Base-by-base conservation (phyloP, 257 asterid genomes). In the Jaltomata sinuosa region DNA sequence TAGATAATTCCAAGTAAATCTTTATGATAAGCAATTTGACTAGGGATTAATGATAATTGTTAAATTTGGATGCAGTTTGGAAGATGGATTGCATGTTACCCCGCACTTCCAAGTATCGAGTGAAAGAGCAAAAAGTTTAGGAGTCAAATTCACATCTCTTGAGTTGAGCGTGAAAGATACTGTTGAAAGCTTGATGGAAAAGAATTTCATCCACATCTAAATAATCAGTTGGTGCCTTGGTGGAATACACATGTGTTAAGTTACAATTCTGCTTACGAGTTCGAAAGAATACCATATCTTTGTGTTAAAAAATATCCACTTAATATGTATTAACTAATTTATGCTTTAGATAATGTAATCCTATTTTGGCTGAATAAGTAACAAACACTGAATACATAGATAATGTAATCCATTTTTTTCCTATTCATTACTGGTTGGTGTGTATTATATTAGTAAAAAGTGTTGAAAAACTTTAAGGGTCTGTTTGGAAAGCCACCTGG, bases 161-260 rank as follows among this genome's bases (percentile, higher is more conserved):
- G 94, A 92, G 79, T 86, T 84, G 34, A 91, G 87, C 83, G 86
- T 92, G 11, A 88, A 84, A 84, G 94, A 89, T 85, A 84, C 88
- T 38, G 84, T 87, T 49, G 88, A 88, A 79, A 88, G 90, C 83
- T 85, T 92, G 65, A 84, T 27, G 69, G 83, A 88, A 67, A 89
- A 84, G 64, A 87, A 77, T 3, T 86, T 91, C 52, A 83, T 90
- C 83, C 16, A 19, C 29, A 68, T 68, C n/a, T 68, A 68, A 34
- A 67, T 49, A 62, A 62, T 62, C 10, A 6, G 71, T 29, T 29
- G 71, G n/a, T n/a, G n/a, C n/a, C n/a, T n/a, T n/a, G n/a, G 40
- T 64, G 71, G 71, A 29, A 64, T 27, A 27, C 11, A 25, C 4
- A 4, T 4, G 11, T 21, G 10, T 3, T 62, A 4, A 55, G 64